Evolutionary conservation across 2,329 filamentous ascomycete species (phyloP).

Genomic region (Fusarium sp.): DNA sequence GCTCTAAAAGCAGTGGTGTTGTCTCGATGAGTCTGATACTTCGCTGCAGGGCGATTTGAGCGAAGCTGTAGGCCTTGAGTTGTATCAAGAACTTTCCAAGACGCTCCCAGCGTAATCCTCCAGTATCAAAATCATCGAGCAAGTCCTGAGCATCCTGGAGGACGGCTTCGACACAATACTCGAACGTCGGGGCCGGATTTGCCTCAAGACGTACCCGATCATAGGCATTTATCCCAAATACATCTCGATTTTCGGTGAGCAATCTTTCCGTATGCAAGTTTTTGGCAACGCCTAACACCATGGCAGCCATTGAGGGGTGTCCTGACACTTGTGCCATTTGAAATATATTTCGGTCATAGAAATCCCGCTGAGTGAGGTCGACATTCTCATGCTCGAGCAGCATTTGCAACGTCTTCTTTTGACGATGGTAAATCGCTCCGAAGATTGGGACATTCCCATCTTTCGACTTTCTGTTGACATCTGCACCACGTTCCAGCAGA

Average conservation of each 20-base stretch:
- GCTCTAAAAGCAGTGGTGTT: slow-evolving; percentile 21
- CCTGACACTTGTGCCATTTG: slow-evolving; percentile 32
- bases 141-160: slow-evolving; percentile 21
- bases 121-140: slow-evolving; percentile 14
- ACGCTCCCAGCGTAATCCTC: slow-evolving; percentile 22
- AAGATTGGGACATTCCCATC: slow-evolving; percentile 26
- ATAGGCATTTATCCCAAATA: slow-evolving; percentile 31
- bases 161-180: slow-evolving; percentile 20
- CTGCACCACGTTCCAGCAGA: slow-evolving; percentile 32
- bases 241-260: slow-evolving; percentile 29
- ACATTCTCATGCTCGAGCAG: slow-evolving; percentile 23
- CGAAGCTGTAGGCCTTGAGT: slow-evolving; percentile 26
- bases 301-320: slow-evolving; percentile 16
- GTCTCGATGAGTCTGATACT: slow-evolving; percentile 17
- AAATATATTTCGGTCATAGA: slow-evolving; percentile 22
- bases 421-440: slow-evolving; percentile 26
- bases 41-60: slow-evolving; percentile 29
- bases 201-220: slow-evolving; percentile 14
- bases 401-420: slow-evolving; percentile 12
- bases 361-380: slow-evolving; percentile 33
- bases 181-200: background rate
- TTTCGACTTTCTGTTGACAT: slow-evolving; percentile 27
- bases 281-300: slow-evolving; percentile 25
- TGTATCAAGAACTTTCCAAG: slow-evolving; percentile 34
- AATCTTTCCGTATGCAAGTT: slow-evolving; percentile 10